Evolutionary conservation across 2,329 filamentous ascomycete species (phyloP).

Genomic region (Neonectria faginata): DNA sequence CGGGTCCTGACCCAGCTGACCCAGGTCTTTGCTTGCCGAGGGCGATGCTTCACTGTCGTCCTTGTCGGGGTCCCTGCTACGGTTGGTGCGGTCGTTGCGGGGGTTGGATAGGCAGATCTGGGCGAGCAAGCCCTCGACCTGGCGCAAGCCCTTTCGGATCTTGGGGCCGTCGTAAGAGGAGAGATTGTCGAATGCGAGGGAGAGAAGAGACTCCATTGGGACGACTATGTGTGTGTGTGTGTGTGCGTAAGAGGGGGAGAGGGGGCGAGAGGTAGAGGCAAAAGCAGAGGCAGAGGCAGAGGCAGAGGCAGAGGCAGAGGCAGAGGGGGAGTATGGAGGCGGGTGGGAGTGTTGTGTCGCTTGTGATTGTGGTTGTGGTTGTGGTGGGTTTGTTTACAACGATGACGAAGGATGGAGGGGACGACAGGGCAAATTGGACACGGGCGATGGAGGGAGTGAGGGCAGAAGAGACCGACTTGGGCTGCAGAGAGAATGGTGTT

Average conservation of each 20-base stretch:
- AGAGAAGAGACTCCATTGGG: constrained; percentile 89
- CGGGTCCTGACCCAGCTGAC: constrained; percentile 80
- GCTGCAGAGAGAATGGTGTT: constrained; percentile 23
- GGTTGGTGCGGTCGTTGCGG: constrained; percentile 36
- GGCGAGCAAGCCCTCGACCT: constrained; percentile 92
- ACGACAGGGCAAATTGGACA: constrained; percentile 5
- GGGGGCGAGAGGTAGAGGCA: not conserved
- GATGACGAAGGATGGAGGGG: constrained; percentile 22
- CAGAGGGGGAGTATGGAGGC: constrained; percentile 10
- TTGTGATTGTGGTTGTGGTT: constrained; percentile 9
- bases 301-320: not conserved
- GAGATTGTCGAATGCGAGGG: constrained; percentile 94
- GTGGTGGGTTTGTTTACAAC: constrained; percentile 27
- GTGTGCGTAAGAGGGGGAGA: not conserved
- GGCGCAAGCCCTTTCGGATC: constrained; percentile 91
- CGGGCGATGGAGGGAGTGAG: constrained; percentile 9
- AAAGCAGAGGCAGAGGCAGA: not conserved
- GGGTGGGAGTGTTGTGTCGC: constrained; percentile 33
- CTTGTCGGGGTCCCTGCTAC: constrained; percentile 44
- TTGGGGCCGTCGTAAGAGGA: constrained; percentile 91
- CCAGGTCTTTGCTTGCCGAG: constrained; percentile 70
- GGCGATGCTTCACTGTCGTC: constrained; percentile 55
- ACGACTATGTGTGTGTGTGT: constrained; percentile 7
- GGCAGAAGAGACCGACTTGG: constrained; percentile 22
- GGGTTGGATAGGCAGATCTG: constrained; percentile 85